Base-by-base conservation (phyloP, 2,329 filamentous ascomycete species). In the Ciborinia camelliae region DNA sequence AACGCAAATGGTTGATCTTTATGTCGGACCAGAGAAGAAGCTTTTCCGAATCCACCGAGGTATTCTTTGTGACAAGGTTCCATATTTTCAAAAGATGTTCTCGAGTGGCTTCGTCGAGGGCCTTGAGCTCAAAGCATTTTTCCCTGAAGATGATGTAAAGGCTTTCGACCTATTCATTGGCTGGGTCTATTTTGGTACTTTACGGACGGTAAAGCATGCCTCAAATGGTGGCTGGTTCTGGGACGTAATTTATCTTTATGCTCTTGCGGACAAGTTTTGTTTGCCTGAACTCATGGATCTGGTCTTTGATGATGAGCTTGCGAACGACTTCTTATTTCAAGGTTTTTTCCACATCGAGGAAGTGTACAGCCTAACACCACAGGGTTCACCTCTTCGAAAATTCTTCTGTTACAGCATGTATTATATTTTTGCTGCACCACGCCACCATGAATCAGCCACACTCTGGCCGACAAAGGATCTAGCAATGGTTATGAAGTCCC, bases 1-100 rank as follows among this genome's bases (percentile, higher is more conserved):
- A 30, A 43, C 4, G 2, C 51, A 68, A 32, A 65, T 63, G 5
- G 60, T 68, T 15, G 55, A 64, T 18, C 60, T 68, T 8, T 18
- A 23, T 23, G 62, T 65, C 2, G 65, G 66, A 4, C n/a, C 39
- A 23, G 9, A 61, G 14, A 52, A 51, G 20, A 62, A 54, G 20
- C 4, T 58, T 4, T 64, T 64, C 15, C 39, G n/a, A 26, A 48
- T 68, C 20, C 59, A 69, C 39, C 63, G 66, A n/a, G 30, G 41
- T 0, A 43, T 66, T 14, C 35, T 68, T 2, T 69, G 62, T 58
- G 51, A 66, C 15, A 68, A 67, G 26, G 41, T 71, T 10, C 68
- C 66, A 1, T 71, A 67, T 60, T 70, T 69, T 15, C 23, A 51
- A 1, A 69, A 67, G 39, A 67, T 71, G 60, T 69, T 69, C 26